phyloP scores from a whole-genome alignment of 2,329 filamentous ascomycete species.

The Tolypocladium album region DNA sequence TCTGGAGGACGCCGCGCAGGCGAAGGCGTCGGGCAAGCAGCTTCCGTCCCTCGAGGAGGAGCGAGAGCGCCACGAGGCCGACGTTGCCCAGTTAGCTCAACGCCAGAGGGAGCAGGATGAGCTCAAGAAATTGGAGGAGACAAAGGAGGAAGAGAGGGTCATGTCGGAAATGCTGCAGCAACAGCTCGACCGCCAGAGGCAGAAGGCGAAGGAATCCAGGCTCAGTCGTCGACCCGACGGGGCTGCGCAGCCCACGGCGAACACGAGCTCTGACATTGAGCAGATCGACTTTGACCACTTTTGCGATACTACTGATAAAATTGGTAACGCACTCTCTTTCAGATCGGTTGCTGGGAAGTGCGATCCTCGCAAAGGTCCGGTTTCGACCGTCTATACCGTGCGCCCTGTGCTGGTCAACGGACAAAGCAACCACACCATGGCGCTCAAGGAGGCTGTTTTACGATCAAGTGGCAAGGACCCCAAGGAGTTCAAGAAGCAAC shows the following conservation, averaged over 20 bases:
- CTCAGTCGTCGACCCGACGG: slow-evolving; percentile 43
- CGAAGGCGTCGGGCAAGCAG: slow-evolving; percentile 62
- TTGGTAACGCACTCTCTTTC: slow-evolving; percentile 56
- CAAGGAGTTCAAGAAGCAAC: slow-evolving; percentile 59
- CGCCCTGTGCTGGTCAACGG: slow-evolving; percentile 51
- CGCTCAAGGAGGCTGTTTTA: slow-evolving; percentile 62
- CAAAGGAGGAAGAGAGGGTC: slow-evolving; percentile 57
- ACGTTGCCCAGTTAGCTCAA: slow-evolving; percentile 49
- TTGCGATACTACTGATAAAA: slow-evolving; percentile 51
- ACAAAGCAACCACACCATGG: slow-evolving; percentile 50
- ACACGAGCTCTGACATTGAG: slow-evolving; percentile 16
- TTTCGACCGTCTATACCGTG: slow-evolving; percentile 62
- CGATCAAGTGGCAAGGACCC: slow-evolving; percentile 45
- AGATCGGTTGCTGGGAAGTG: slow-evolving; percentile 60
- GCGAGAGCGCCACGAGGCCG: slow-evolving; percentile 70
- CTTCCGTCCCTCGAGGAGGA: slow-evolving; percentile 85
- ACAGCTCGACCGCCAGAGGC: slow-evolving; percentile 57
- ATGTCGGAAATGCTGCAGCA: slow-evolving; percentile 63
- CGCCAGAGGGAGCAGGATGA: slow-evolving; percentile 43
- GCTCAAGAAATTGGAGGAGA: slow-evolving; percentile 43
- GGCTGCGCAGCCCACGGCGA: slow-evolving; percentile 14
- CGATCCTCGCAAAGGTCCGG: slow-evolving; percentile 51
- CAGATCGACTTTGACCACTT: slow-evolving; percentile 55
- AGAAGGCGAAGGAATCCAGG: slow-evolving; percentile 52
- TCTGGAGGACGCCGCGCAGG: slow-evolving; percentile 75